These are phyloP conservation scores for Ophiostoma sp. DNA, from an alignment of 2,329 filamentous ascomycete species.

Conservation along the genomic window DNA sequence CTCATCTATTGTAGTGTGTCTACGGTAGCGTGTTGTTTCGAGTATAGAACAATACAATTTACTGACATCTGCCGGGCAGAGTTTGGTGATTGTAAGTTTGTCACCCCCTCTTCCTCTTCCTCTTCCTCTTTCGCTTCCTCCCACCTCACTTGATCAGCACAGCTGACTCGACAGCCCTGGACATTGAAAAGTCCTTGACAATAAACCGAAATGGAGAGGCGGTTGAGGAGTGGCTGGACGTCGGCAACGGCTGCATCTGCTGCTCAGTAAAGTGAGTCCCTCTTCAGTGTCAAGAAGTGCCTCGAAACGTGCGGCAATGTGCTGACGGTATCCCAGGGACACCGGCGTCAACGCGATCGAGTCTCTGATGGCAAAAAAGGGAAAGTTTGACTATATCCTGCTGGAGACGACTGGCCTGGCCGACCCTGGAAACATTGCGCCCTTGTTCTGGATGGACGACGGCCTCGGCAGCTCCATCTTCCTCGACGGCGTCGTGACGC, in stretches of 20 bases:
- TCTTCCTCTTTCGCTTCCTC: too few species aligned
- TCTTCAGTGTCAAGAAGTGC: background rate
- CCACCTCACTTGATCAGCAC: too few species aligned
- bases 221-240: slow-evolving; percentile 90
- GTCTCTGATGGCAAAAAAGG: slow-evolving; percentile 87
- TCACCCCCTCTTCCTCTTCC: too few species aligned
- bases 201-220: slow-evolving; percentile 77
- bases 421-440: slow-evolving; percentile 91
- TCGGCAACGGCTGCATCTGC: slow-evolving; percentile 95
- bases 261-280: slow-evolving; percentile 79
- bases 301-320: background rate
- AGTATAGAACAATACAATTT: background rate
- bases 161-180: slow-evolving; percentile 59
- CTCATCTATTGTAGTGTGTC: too few species aligned
- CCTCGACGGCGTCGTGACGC: slow-evolving; percentile 90
- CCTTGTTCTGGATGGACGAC: slow-evolving; percentile 96
- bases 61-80: slow-evolving; percentile 45
- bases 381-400: slow-evolving; percentile 94
- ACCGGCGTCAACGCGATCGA: slow-evolving; percentile 92
- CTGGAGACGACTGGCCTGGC: slow-evolving; percentile 94
- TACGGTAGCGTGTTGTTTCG: background rate
- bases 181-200: slow-evolving; percentile 94
- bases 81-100: slow-evolving; percentile 51
- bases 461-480: slow-evolving; percentile 93
- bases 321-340: slow-evolving; percentile 52